phyloP scores from a whole-genome alignment of 805 yeast species.

The Myxozyma neotropica region DNA sequence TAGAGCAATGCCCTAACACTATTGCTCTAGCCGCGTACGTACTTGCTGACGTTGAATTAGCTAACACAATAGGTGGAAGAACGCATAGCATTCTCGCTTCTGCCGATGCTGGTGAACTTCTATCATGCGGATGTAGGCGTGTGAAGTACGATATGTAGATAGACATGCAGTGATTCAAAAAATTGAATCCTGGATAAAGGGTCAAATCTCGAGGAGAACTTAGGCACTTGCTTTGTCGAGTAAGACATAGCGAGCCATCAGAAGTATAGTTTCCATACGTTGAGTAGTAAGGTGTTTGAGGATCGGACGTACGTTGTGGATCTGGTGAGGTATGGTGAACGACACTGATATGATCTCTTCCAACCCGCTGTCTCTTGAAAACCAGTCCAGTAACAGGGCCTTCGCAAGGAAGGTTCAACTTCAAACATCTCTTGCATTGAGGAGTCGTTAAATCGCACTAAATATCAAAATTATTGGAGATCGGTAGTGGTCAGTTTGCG shows the following conservation, averaged over 20 bases:
- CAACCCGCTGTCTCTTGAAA: background rate
- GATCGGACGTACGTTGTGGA: background rate
- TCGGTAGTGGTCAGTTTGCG: too few relatives aligned
- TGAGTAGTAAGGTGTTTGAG: too few relatives aligned
- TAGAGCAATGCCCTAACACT: background rate
- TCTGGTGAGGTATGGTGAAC: background rate
- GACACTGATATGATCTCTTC: background rate
- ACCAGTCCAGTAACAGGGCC: conserved; percentile 1
- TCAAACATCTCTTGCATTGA: background rate
- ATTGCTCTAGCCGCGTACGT: background rate
- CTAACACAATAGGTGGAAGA: background rate
- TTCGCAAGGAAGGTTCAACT: background rate
- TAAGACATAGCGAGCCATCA: too few relatives aligned
- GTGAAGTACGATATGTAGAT: background rate
- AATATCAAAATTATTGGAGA: too few relatives aligned
- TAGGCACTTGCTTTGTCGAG: background rate
- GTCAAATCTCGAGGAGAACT: background rate
- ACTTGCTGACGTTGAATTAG: background rate
- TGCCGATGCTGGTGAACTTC: background rate
- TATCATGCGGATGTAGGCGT: background rate
- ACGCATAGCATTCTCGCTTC: background rate
- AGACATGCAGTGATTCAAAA: background rate
- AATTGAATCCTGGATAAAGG: background rate
- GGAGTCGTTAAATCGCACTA: conserved; percentile 6
- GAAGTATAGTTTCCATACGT: too few relatives aligned